A percentile compares a stretch with the other conserved stretches of the same genome.
Conservation (phyloP, 2,329 filamentous ascomycete genomes). For the Calonectria pseudoreteaudii region DNA sequence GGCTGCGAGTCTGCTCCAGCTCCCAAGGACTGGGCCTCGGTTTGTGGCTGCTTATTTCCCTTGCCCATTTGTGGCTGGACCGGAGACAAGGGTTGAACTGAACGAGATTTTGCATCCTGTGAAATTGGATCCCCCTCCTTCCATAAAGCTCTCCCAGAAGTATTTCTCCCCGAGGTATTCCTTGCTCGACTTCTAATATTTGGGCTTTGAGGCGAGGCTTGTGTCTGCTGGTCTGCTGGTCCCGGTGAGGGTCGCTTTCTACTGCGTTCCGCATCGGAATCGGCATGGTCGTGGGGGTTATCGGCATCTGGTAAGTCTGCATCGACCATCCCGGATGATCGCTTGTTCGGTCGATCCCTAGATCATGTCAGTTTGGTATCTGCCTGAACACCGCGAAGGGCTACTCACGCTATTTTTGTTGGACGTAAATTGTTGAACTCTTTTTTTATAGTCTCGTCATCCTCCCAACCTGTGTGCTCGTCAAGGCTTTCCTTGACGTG, state of each 20-base stretch:
- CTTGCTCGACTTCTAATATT: conserved; percentile 4
- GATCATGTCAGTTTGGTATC: neutral
- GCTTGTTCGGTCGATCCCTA: neutral
- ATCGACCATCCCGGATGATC: neutral
- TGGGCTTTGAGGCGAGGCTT: neutral
- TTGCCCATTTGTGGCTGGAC: neutral
- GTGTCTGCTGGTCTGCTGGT: neutral
- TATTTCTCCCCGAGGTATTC: conserved; percentile 24
- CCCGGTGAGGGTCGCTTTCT: conserved; percentile 10
- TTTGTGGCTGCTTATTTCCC: neutral
- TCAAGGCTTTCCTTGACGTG: neutral
- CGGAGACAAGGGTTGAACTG: neutral
- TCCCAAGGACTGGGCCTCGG: conserved; percentile 68
- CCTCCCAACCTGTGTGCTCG: neutral
- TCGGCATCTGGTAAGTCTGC: neutral
- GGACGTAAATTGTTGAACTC: neutral
- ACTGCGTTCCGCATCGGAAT: neutral
- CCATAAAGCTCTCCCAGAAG: conserved; percentile 41
- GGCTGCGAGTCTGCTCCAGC: neutral
- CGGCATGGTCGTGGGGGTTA: neutral
- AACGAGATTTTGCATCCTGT: neutral
- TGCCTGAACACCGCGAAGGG: neutral
- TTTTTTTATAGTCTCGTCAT: neutral
- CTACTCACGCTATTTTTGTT: neutral
- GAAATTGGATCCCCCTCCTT: conserved; percentile 34